Conservation (phyloP, 169 alveolate species). For the Plasmodium cynomolgi region DNA sequence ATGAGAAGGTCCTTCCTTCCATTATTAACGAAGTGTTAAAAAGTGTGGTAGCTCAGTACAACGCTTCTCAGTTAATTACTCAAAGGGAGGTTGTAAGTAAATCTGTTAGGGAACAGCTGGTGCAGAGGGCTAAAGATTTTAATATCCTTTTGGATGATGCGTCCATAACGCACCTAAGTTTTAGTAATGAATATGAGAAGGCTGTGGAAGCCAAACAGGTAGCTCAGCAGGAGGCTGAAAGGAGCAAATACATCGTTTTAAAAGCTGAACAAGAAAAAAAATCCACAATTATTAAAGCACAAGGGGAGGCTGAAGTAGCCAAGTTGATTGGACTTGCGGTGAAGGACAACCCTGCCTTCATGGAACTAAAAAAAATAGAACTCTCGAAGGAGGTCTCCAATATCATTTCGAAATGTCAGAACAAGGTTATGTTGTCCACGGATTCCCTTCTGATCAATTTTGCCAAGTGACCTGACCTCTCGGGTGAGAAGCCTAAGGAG, state of each 20-base stretch:
- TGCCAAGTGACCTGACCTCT: constrained; percentile 13
- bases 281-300: constrained; percentile 95
- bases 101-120: constrained; percentile 92
- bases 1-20: constrained; percentile 97
- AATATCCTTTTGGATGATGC: constrained; percentile 96
- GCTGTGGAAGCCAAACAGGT: constrained; percentile 98
- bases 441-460: constrained; percentile 78
- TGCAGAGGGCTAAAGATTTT: constrained; percentile 95
- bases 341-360: constrained; percentile 91
- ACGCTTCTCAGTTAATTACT: constrained; percentile 96
- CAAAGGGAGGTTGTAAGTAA: constrained; percentile 95
- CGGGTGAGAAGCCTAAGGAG: neutral
- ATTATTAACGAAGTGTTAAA: constrained; percentile 96
- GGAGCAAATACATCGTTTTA: constrained; percentile 95
- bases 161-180: constrained; percentile 93
- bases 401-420: constrained; percentile 91
- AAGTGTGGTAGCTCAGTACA: constrained; percentile 96
- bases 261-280: constrained; percentile 97
- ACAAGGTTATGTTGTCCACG: constrained; percentile 84
- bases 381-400: constrained; percentile 95
- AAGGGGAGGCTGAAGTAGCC: constrained; percentile 97
- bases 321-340: constrained; percentile 90
- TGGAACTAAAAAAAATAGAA: constrained; percentile 95
- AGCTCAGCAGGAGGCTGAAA: constrained; percentile 98
- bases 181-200: constrained; percentile 92